phyloP scores from a whole-genome alignment of 2,329 filamentous ascomycete genomes.

The Cladosporium phlei region DNA sequence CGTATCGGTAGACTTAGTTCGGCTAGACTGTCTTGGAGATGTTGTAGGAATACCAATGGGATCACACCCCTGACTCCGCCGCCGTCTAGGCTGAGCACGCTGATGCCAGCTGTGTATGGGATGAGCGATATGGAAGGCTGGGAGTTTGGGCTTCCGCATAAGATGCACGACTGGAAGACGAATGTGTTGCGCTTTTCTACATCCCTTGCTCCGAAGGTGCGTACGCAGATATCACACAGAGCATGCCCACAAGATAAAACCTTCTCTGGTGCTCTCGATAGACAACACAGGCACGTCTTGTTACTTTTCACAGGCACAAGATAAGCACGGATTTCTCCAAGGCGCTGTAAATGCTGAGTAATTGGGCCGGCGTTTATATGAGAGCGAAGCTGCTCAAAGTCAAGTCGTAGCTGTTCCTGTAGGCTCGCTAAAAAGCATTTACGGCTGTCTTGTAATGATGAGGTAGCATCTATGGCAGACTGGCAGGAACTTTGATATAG shows the following conservation, averaged over 20 bases:
- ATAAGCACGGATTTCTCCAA: constrained; percentile 1
- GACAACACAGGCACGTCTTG: constrained; percentile 29
- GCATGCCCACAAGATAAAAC: constrained; percentile 33
- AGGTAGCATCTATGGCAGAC: constrained; percentile 2
- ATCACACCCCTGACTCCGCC: constrained; percentile 29
- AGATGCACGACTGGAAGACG: constrained; percentile 24
- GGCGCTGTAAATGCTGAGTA: not conserved
- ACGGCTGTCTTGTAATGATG: too few relatives aligned
- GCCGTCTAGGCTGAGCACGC: constrained; percentile 36
- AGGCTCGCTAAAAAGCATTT: not conserved
- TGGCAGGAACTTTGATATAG: constrained; percentile 3
- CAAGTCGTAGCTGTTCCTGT: not conserved
- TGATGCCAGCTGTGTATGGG: constrained; percentile 31
- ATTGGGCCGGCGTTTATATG: not conserved
- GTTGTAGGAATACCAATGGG: constrained; percentile 21
- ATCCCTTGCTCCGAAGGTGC: constrained; percentile 24
- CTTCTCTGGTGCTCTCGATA: constrained; percentile 28
- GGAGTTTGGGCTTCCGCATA: constrained; percentile 23
- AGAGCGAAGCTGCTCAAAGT: constrained; percentile 4
- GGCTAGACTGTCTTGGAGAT: constrained; percentile 18
- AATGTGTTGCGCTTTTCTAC: constrained; percentile 24
- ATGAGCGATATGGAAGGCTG: constrained; percentile 24
- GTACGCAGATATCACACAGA: constrained; percentile 33
- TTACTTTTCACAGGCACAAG: constrained; percentile 19
- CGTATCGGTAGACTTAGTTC: constrained; percentile 18